Evolutionary conservation across 1,284 basidiomycete genomes (phyloP).

Genomic region (Retiboletus fuscus): DNA sequence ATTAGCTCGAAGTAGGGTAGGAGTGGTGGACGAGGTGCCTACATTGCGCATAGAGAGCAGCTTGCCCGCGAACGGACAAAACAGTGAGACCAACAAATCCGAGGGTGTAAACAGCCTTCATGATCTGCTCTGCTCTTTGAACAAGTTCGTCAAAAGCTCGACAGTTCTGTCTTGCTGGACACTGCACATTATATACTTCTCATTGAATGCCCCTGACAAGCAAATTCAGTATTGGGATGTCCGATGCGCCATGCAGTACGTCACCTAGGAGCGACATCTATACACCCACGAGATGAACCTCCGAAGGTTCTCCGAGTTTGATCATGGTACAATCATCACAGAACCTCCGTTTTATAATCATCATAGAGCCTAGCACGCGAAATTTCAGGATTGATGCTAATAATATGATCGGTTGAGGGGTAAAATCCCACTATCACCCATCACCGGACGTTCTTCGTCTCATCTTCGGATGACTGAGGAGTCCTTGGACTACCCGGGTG

Average conservation of each 20-base stretch:
- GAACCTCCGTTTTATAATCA: too few relatives aligned
- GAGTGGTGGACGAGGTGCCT: neutral
- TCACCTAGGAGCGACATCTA: neutral
- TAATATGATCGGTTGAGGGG: too few relatives aligned
- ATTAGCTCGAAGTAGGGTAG: neutral
- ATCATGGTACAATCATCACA: neutral
- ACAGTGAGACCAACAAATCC: slow-evolving; percentile 17
- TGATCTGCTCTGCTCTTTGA: neutral
- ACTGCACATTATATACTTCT: slow-evolving; percentile 19
- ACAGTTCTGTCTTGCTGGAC: neutral
- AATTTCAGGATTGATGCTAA: too few relatives aligned
- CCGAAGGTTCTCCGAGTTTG: slow-evolving; percentile 9
- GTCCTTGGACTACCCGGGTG: too few relatives aligned
- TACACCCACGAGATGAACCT: slow-evolving; percentile 3
- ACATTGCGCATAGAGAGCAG: slow-evolving; percentile 31
- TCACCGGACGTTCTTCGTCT: too few relatives aligned
- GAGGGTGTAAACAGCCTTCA: slow-evolving; percentile 23
- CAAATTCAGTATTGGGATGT: neutral
- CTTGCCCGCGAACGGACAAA: slow-evolving; percentile 25
- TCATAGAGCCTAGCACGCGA: too few relatives aligned
- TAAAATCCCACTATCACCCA: too few relatives aligned
- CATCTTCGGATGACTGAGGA: too few relatives aligned
- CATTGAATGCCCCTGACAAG: neutral
- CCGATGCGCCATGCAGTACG: slow-evolving; percentile 10
- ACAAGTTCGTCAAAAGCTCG: neutral